Evolutionary conservation across 1,139 yeast species (phyloP).

Genomic region (Magnusiomyces tetraspermus): DNA sequence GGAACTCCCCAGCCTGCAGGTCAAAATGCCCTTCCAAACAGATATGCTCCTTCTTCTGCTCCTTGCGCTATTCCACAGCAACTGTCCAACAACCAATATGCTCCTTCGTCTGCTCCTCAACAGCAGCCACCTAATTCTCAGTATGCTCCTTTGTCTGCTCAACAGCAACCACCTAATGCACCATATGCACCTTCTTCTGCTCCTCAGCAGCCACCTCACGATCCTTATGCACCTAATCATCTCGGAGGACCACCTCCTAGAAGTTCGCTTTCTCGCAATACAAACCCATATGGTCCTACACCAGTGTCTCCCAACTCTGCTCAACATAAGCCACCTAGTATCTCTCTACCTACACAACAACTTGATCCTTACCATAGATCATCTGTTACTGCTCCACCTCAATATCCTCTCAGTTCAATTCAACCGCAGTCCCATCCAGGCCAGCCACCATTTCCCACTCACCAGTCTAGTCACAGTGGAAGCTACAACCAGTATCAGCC

Average conservation of each 20-base stretch:
- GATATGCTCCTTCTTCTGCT: slow-evolving; percentile 1
- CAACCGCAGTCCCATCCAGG: not conserved
- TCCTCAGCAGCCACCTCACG: not conserved
- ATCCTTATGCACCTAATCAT: not conserved
- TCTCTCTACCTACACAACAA: not conserved
- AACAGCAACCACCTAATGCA: not conserved
- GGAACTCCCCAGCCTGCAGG: not conserved
- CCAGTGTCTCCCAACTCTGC: slow-evolving; percentile 4
- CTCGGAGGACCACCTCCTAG: not conserved
- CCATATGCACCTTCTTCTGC: not conserved
- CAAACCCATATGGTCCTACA: slow-evolving; percentile 1
- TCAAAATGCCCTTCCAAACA: slow-evolving; percentile 11
- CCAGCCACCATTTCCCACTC: not conserved
- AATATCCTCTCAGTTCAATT: not conserved
- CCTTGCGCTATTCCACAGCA: not conserved
- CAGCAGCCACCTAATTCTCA: not conserved
- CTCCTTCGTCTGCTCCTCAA: not conserved
- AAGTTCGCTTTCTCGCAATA: not conserved
- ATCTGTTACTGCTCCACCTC: slow-evolving; percentile 1
- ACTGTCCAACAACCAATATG: not conserved
- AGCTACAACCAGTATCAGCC: not conserved
- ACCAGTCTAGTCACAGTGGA: not conserved
- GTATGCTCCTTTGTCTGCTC: not conserved
- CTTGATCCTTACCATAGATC: not conserved
- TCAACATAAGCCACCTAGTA: not conserved